A percentile compares a stretch with the other conserved stretches of the same genome.
Evolutionary conservation across 2,329 filamentous ascomycete genomes (phyloP).

Genomic region (Byssothecium circinans): DNA sequence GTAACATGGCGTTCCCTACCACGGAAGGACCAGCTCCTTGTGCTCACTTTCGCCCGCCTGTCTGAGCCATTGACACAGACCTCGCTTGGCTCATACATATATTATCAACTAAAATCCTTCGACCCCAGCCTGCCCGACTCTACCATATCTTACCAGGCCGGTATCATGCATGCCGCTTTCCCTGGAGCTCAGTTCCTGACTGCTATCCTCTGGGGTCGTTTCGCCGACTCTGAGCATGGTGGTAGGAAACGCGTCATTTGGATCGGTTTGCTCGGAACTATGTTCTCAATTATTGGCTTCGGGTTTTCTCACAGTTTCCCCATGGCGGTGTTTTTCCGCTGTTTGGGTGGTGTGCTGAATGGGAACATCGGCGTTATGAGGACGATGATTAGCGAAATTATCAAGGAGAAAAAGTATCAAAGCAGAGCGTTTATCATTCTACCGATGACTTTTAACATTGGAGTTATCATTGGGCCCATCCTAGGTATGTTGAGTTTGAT

Average conservation of each 20-base stretch:
- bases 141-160: constrained; percentile 74
- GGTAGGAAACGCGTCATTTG: constrained; percentile 79
- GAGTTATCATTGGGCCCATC: constrained; percentile 51
- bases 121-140: constrained; percentile 59
- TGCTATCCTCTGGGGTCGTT: constrained; percentile 77
- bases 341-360: constrained; percentile 67
- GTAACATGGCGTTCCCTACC: constrained; percentile 75
- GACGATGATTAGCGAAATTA: constrained; percentile 73
- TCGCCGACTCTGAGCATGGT: constrained; percentile 62
- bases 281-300: constrained; percentile 66
- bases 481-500: constrained; percentile 27
- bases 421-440: constrained; percentile 60
- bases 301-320: constrained; percentile 67
- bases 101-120: constrained; percentile 85
- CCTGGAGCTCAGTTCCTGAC: constrained; percentile 81
- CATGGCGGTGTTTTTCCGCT: constrained; percentile 65
- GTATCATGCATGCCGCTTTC: constrained; percentile 76
- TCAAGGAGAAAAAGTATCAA: constrained; percentile 67
- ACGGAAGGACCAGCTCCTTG: constrained; percentile 72
- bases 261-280: constrained; percentile 72
- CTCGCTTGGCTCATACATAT: constrained; percentile 67
- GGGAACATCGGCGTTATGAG: constrained; percentile 75
- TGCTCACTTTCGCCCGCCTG: constrained; percentile 76
- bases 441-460: constrained; percentile 69
- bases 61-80: constrained; percentile 83